Evolutionary conservation across 2,329 filamentous ascomycete genomes (phyloP).

Genomic region (Chrysosporium keratinophilum): DNA sequence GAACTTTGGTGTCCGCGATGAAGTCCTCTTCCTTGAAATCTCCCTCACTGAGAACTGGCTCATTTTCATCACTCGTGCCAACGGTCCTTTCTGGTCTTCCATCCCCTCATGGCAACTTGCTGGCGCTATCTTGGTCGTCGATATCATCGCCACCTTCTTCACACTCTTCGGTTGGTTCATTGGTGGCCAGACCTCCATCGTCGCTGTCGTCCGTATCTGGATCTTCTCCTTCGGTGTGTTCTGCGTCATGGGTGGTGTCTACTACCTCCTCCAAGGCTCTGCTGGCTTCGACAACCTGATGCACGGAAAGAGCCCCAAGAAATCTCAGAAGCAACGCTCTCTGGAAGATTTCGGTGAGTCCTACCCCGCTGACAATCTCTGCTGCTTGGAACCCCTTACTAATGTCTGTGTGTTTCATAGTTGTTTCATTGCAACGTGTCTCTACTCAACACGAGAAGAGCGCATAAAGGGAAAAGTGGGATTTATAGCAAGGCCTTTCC

Average conservation of each 20-base stretch:
- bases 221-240: constrained; percentile 85
- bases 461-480: constrained; percentile 41
- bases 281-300: constrained; percentile 81
- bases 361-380: constrained; percentile 2
- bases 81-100: constrained; percentile 84
- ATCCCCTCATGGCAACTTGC: constrained; percentile 76
- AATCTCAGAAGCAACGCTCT: constrained; percentile 70
- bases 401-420: constrained; percentile 47
- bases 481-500: constrained; percentile 8
- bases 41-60: constrained; percentile 91
- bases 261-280: constrained; percentile 74
- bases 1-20: constrained; percentile 73
- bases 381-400: constrained; percentile 5
- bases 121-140: constrained; percentile 68
- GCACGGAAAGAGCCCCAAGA: constrained; percentile 78
- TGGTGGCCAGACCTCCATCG: constrained; percentile 59
- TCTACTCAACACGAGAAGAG: constrained; percentile 88
- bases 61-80: constrained; percentile 91
- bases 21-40: constrained; percentile 80
- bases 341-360: constrained; percentile 80
- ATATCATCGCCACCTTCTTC: constrained; percentile 77
- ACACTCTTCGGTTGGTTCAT: constrained; percentile 77
- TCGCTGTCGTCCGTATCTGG: constrained; percentile 80
- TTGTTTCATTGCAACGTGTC: constrained; percentile 80
- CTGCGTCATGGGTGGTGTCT: constrained; percentile 66